Conservation (phyloP, 2,329 filamentous ascomycete genomes). For the Didymella pinodella region DNA sequence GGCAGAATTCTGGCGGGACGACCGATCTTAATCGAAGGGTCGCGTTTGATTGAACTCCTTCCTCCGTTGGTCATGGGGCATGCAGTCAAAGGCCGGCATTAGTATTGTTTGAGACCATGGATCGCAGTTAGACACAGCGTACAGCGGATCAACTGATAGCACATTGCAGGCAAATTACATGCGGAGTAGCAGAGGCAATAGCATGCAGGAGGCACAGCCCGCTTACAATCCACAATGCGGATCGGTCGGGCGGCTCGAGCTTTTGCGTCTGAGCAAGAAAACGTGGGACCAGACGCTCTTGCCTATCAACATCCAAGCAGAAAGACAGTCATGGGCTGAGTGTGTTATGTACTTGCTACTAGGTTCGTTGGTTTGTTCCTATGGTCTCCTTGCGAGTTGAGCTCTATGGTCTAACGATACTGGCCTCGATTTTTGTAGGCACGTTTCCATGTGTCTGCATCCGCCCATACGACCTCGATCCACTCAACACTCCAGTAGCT, state of each 20-base stretch:
- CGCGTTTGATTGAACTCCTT: not conserved
- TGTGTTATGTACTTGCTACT: too few species aligned
- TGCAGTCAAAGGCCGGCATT: not conserved
- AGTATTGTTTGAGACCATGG: not conserved
- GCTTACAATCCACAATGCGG: not conserved
- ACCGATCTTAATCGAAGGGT: conserved; percentile 16
- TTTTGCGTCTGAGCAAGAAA: not conserved
- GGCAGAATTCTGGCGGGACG: not conserved
- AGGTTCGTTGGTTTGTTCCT: too few species aligned
- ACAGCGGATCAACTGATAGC: not conserved
- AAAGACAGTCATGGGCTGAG: not conserved
- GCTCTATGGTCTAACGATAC: not conserved
- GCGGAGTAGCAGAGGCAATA: not conserved
- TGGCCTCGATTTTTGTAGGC: not conserved
- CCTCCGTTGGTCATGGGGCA: not conserved
- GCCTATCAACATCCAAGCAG: not conserved
- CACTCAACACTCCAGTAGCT: not conserved
- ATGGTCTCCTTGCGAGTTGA: too few species aligned
- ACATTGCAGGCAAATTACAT: not conserved
- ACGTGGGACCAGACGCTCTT: not conserved
- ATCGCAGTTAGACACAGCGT: not conserved
- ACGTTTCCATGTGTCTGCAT: not conserved
- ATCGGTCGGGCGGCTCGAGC: not conserved
- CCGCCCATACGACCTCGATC: not conserved
- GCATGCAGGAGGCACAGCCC: not conserved